Evolutionary conservation across 192 early-diverging fungal genomes (phyloP).

Genomic region (Piromyces sp.): DNA sequence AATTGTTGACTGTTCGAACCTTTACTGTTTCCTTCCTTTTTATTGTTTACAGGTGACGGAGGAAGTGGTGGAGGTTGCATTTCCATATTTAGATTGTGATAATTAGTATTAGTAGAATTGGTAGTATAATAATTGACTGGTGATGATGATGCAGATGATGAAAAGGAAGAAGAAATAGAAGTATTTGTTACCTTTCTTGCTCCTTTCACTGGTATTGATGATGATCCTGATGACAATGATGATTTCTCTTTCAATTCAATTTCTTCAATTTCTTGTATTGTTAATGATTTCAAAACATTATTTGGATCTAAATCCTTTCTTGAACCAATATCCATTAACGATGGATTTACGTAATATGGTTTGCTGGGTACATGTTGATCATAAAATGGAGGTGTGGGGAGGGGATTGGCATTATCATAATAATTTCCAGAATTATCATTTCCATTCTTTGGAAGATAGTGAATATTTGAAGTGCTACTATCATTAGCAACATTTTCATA

Average conservation of each 20-base stretch:
- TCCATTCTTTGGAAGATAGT: background rate
- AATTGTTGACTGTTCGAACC: constrained; percentile 1
- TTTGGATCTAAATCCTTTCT: background rate
- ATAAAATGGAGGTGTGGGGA: background rate
- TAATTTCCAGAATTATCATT: background rate
- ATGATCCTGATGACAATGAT: background rate
- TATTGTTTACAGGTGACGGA: background rate
- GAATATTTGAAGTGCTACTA: no score
- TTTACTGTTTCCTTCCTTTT: constrained; percentile 2
- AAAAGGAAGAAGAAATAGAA: background rate
- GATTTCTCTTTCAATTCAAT: background rate
- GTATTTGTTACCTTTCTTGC: background rate
- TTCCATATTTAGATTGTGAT: background rate
- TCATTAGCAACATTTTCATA: background rate
- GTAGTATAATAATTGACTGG: background rate
- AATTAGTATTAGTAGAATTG: background rate
- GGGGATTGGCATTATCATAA: background rate
- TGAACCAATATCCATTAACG: background rate
- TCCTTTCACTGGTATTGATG: background rate
- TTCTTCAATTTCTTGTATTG: background rate
- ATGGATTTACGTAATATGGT: background rate
- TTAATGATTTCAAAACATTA: background rate
- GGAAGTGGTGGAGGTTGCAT: background rate
- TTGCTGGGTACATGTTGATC: background rate
- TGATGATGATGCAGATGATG: background rate